A percentile compares a stretch with the other conserved stretches of the same genome.
Evolutionary conservation across 2,329 filamentous ascomycete species (phyloP).

Genomic region (Cercospora brassicicola): DNA sequence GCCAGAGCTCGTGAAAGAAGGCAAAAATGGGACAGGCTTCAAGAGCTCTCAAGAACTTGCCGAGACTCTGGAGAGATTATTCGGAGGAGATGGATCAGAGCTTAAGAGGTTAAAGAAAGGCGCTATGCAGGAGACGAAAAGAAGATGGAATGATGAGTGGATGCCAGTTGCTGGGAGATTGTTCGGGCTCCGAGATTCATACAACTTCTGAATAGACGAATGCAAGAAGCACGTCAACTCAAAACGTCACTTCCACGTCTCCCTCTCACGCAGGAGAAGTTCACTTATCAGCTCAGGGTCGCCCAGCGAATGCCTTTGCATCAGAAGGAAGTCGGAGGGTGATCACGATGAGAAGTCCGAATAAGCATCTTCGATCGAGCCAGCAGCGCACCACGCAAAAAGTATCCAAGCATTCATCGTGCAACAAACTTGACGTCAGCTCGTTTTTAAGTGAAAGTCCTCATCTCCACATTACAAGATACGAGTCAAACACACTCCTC

Average conservation of each 20-base stretch:
- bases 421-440: background rate
- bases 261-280: too few relatives aligned
- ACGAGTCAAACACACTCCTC: too few relatives aligned
- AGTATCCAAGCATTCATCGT: background rate
- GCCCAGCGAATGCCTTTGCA: too few relatives aligned
- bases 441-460: background rate
- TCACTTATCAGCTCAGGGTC: too few relatives aligned
- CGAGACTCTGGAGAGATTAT: constrained; percentile 62
- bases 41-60: constrained; percentile 67
- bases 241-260: background rate
- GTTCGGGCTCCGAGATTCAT: constrained; percentile 45
- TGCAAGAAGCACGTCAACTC: background rate
- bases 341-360: background rate
- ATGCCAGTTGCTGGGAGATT: constrained; percentile 74
- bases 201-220: background rate
- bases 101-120: constrained; percentile 67
- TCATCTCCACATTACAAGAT: too few relatives aligned
- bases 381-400: background rate
- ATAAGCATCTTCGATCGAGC: background rate
- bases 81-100: constrained; percentile 55
- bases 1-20: constrained; percentile 83
- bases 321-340: background rate
- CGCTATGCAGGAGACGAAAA: constrained; percentile 75
- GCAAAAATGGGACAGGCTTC: constrained; percentile 83
- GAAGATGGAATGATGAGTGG: constrained; percentile 93